Evolutionary conservation across 2,329 filamentous ascomycete genomes (phyloP).

Genomic region (Calonectria honghensis): DNA sequence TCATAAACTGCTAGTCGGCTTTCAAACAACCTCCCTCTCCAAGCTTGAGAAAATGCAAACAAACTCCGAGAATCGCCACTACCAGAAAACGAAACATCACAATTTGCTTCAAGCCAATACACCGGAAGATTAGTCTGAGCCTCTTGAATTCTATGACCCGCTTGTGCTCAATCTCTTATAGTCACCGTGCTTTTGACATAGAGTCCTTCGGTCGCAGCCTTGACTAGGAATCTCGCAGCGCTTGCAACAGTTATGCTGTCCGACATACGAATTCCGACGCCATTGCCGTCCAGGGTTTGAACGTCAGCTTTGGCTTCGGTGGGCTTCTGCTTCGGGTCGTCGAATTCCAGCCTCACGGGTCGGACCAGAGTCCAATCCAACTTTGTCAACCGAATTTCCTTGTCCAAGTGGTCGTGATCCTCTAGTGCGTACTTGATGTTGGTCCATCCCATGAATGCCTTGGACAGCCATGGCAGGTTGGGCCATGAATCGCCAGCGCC

Average conservation of each 20-base stretch:
- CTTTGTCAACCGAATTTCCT: slow-evolving; percentile 58
- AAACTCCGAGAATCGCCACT: too few relatives aligned
- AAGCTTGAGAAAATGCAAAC: too few relatives aligned
- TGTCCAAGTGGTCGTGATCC: slow-evolving; percentile 61
- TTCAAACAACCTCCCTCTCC: too few relatives aligned
- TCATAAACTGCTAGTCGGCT: too few relatives aligned
- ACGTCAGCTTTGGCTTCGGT: slow-evolving; percentile 42
- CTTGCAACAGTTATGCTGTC: slow-evolving; percentile 56
- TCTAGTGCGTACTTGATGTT: slow-evolving; percentile 63
- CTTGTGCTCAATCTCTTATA: slow-evolving; percentile 38
- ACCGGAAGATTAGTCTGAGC: not conserved
- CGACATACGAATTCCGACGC: slow-evolving; percentile 57
- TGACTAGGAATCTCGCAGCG: slow-evolving; percentile 59
- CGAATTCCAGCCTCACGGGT: slow-evolving; percentile 57
- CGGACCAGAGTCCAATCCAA: slow-evolving; percentile 63
- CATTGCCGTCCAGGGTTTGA: slow-evolving; percentile 55
- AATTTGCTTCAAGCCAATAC: not conserved
- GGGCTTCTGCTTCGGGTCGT: slow-evolving; percentile 50
- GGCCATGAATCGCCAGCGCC: slow-evolving; percentile 63
- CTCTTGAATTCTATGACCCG: not conserved
- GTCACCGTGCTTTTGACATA: slow-evolving; percentile 49
- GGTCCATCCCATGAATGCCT: slow-evolving; percentile 62
- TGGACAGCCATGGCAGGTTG: slow-evolving; percentile 59
- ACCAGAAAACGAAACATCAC: too few relatives aligned
- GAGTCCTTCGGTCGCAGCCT: slow-evolving; percentile 54